Evolutionary conservation across 352 stramenopile genomes (phyloP), one percentile per base, ranked within the genome.

Genomic region (Phytophthora constricta): DNA sequence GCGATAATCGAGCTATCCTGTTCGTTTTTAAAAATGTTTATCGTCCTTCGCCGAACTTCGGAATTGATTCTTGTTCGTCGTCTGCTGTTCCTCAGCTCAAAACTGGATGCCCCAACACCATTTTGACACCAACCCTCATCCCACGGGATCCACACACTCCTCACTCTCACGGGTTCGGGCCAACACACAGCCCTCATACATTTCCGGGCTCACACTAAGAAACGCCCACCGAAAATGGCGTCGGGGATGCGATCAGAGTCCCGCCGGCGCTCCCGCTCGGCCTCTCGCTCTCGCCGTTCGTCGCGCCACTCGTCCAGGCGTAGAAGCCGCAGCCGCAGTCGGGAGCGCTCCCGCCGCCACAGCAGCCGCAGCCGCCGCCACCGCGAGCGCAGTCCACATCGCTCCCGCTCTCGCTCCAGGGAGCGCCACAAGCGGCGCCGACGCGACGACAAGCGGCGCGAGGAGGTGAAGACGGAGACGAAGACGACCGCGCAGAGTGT

Each of bases 291-390:
- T 1, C 62, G 34, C 25, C 46, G 27, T 1, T 65, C 57, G 25
- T 72, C 62, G 2, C 39, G 42, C n/a, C 58, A 49, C 28, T 76
- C 62, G 19, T 79, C 62, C 22, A 73, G 55, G 14, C 41, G 67
- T 2, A 56, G 67, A 26, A 69, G 62, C 64, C 25, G 22, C 1
- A 76, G 66, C 34, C 56, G 51, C 33, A 73, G 62, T 27, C 61
- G 71, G 25, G 71, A 76, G 16, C 70, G 77, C 11, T 82, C 72
- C 25, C 48, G 58, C n/a, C 76, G 66, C 5, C 61, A 56, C 33
- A 58, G 52, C 48, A 62, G 62, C 25, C 69, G 61, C 46, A 58
- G 61, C 19, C 62, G 53, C 42, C 71, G 69, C 33, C 67, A 60
- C 33, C 49, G 41, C 2, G 20, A 58, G 3, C 58, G 34, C 34